phyloP scores from a whole-genome alignment of 768 basidiomycete genomes.

The Russula griseocarnosa region DNA sequence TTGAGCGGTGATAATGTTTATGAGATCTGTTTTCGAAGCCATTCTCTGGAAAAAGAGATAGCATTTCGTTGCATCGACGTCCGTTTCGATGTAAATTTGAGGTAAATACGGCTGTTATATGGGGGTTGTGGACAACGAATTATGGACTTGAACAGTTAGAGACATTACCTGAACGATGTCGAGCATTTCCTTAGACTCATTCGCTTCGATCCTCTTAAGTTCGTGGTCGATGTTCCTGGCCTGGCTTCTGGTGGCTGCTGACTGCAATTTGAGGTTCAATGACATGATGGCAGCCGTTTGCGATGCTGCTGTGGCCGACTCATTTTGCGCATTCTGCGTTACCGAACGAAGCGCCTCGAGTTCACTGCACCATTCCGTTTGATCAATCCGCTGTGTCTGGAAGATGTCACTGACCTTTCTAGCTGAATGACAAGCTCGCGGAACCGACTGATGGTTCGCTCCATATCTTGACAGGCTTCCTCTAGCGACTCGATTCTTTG shows the following conservation, averaged over 20 bases:
- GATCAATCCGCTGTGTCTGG: neutral
- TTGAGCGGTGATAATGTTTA: conserved; percentile 78
- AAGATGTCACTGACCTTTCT: conserved; percentile 55
- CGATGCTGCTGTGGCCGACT: conserved; percentile 76
- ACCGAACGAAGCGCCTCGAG: conserved; percentile 79
- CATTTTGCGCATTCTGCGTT: conserved; percentile 78
- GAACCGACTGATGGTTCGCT: conserved; percentile 87
- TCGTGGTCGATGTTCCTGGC: conserved; percentile 87
- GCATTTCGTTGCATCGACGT: conserved; percentile 82
- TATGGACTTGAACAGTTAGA: neutral
- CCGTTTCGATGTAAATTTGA: conserved; percentile 82
- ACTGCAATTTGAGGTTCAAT: conserved; percentile 90
- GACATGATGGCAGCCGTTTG: conserved; percentile 94
- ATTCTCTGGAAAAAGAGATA: conserved; percentile 92
- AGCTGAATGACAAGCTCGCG: conserved; percentile 83
- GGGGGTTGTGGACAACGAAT: conserved; percentile 9
- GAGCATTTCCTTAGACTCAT: conserved; percentile 75
- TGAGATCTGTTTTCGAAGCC: conserved; percentile 79
- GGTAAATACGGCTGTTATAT: conserved; percentile 77
- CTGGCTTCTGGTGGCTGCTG: conserved; percentile 85
- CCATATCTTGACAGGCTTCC: conserved; percentile 78
- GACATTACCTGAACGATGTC: conserved; percentile 69
- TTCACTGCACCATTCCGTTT: conserved; percentile 51
- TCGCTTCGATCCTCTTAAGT: conserved; percentile 77
- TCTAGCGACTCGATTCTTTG: conserved; percentile 66